These are phyloP conservation scores for Saccharomyces hybrid DNA, from an alignment of 1,139 yeast species.

Conservation along the genomic window DNA sequence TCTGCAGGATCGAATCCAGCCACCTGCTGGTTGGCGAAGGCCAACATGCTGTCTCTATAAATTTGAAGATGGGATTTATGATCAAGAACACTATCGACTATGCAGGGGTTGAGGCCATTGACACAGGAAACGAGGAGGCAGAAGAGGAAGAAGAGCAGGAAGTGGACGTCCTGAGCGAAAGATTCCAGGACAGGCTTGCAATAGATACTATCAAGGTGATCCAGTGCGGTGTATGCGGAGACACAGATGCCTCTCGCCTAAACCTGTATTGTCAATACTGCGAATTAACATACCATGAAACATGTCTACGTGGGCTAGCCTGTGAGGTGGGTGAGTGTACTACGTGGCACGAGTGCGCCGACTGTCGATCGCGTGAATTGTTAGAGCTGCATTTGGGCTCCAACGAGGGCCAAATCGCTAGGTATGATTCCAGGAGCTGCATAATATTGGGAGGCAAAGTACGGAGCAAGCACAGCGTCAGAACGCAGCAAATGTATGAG, in stretches of 20 bases:
- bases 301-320: constrained; percentile 19
- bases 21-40: constrained; percentile 6
- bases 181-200: neutral
- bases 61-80: constrained; percentile 14
- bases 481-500: constrained; percentile 11
- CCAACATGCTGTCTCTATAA: constrained; percentile 6
- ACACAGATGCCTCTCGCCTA: constrained; percentile 7
- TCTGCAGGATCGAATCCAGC: constrained; percentile 20
- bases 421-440: constrained; percentile 1
- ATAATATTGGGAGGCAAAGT: constrained; percentile 10
- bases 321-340: constrained; percentile 19
- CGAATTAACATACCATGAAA: constrained; percentile 17
- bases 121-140: constrained; percentile 2
- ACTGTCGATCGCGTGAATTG: constrained; percentile 7
- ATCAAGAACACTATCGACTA: constrained; percentile 9
- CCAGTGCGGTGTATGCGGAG: constrained; percentile 23
- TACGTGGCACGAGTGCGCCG: constrained; percentile 21
- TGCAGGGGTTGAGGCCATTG: neutral
- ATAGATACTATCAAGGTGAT: neutral
- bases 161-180: neutral
- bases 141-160: constrained; percentile 4
- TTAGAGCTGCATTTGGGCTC: neutral
- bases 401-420: neutral
- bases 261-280: constrained; percentile 17
- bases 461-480: constrained; percentile 10